Evolutionary conservation across 768 basidiomycete species (phyloP).

Genomic region (Lactarius vividus): DNA sequence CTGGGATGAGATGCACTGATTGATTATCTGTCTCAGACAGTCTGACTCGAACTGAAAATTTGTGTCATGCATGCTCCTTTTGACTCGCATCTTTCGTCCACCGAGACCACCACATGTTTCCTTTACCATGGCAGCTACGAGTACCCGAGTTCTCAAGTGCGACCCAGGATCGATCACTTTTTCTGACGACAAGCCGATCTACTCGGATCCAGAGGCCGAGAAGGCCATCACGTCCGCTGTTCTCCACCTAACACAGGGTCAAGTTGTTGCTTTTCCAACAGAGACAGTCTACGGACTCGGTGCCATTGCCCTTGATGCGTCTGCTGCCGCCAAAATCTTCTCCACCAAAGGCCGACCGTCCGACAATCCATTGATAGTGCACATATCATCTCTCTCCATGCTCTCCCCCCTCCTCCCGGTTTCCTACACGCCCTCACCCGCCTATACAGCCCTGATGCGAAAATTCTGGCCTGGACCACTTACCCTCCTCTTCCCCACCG

Average conservation of each 20-base stretch:
- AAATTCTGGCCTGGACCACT: constrained; percentile 95
- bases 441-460: constrained; percentile 73
- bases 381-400: constrained; percentile 86
- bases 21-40: not conserved
- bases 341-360: constrained; percentile 85
- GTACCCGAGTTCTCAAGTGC: constrained; percentile 53
- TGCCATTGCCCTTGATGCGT: constrained; percentile 66
- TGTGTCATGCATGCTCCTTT: not conserved
- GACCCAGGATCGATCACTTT: constrained; percentile 64
- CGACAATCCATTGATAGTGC: constrained; percentile 97
- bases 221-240: constrained; percentile 56
- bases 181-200: constrained; percentile 44
- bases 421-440: constrained; percentile 53
- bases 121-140: constrained; percentile 28
- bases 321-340: constrained; percentile 75
- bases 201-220: constrained; percentile 51
- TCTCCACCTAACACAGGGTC: constrained; percentile 47
- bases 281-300: constrained; percentile 99
- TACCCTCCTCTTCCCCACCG: constrained; percentile 84
- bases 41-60: not conserved
- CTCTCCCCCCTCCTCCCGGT: constrained; percentile 70
- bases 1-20: not conserved
- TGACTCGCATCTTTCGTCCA: constrained; percentile 4
- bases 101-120: constrained; percentile 7
- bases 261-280: constrained; percentile 87